Evolutionary conservation across 2,329 filamentous ascomycete species (phyloP).

Genomic region (Ophiosphaerella narmari): DNA sequence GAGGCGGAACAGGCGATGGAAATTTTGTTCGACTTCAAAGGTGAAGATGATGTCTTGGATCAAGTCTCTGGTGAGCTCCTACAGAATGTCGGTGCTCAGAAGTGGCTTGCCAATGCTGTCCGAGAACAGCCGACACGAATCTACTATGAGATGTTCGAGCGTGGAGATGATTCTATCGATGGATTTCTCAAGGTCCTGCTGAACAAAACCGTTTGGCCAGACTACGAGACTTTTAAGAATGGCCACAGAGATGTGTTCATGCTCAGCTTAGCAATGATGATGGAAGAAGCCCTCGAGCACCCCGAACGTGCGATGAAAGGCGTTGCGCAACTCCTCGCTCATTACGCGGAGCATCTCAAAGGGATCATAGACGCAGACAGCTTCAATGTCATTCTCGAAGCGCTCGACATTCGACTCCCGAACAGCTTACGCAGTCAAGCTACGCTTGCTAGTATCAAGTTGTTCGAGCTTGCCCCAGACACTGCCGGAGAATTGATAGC

Average conservation of each 20-base stretch:
- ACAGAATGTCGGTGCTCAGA: constrained; percentile 44
- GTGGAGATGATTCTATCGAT: constrained; percentile 53
- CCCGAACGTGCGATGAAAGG: constrained; percentile 65
- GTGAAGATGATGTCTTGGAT: constrained; percentile 49
- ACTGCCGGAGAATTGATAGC: constrained; percentile 71
- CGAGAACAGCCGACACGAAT: constrained; percentile 47
- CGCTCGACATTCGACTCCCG: constrained; percentile 81
- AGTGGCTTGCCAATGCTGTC: constrained; percentile 46
- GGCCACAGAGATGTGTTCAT: constrained; percentile 66
- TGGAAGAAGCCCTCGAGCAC: constrained; percentile 83
- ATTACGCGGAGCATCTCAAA: constrained; percentile 59
- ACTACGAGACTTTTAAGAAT: constrained; percentile 50
- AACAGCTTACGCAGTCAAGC: constrained; percentile 78
- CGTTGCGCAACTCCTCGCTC: constrained; percentile 62
- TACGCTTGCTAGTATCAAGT: constrained; percentile 79
- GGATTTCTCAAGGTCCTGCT: constrained; percentile 50
- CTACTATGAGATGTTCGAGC: constrained; percentile 51
- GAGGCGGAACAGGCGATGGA: constrained; percentile 48
- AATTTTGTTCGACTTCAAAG: constrained; percentile 49
- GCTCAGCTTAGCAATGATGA: constrained; percentile 82
- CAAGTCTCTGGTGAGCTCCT: constrained; percentile 47
- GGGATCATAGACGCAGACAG: constrained; percentile 72
- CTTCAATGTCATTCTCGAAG: constrained; percentile 83
- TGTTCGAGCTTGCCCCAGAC: constrained; percentile 76
- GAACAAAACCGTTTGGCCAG: constrained; percentile 49